These are phyloP conservation scores for Stenocarpella maydis DNA, from an alignment of 2,329 filamentous ascomycete genomes.

Conservation along the genomic window DNA sequence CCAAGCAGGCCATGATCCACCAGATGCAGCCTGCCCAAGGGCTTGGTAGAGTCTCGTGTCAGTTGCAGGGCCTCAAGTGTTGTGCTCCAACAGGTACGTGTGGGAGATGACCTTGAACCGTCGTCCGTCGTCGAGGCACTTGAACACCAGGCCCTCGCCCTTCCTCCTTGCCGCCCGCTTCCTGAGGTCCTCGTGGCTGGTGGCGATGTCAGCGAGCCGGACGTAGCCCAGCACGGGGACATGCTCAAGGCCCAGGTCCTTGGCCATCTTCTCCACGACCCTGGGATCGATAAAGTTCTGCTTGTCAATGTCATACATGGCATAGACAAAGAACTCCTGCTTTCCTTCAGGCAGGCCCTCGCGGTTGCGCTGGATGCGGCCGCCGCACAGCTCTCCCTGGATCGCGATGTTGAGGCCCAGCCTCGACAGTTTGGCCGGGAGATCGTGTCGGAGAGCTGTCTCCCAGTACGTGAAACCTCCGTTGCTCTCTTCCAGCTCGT, in stretches of 20 bases:
- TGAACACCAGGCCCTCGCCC: conserved; percentile 43
- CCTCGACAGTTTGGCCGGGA: conserved; percentile 38
- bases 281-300: conserved; percentile 42
- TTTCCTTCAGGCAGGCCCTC: conserved; percentile 38
- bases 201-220: conserved; percentile 37
- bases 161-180: conserved; percentile 36
- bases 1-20: background rate
- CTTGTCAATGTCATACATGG: conserved; percentile 44
- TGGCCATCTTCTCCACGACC: conserved; percentile 41
- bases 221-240: conserved; percentile 43
- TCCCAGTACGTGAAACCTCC: conserved; percentile 39
- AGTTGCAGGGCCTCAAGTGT: background rate
- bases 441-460: conserved; percentile 36
- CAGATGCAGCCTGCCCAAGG: background rate
- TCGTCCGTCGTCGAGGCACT: conserved; percentile 38
- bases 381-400: conserved; percentile 46
- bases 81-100: conserved; percentile 37
- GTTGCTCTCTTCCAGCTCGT: conserved; percentile 30
- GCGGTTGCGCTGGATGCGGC: conserved; percentile 41
- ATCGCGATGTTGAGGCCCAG: conserved; percentile 40
- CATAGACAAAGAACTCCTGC: conserved; percentile 47
- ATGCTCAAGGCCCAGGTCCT: conserved; percentile 43
- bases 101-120: conserved; percentile 42
- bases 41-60: too few species aligned
- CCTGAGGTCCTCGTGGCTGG: conserved; percentile 36